Evolutionary conservation across 805 yeast species (phyloP).

Genomic region (Maudiozyma serrabonitensis): DNA sequence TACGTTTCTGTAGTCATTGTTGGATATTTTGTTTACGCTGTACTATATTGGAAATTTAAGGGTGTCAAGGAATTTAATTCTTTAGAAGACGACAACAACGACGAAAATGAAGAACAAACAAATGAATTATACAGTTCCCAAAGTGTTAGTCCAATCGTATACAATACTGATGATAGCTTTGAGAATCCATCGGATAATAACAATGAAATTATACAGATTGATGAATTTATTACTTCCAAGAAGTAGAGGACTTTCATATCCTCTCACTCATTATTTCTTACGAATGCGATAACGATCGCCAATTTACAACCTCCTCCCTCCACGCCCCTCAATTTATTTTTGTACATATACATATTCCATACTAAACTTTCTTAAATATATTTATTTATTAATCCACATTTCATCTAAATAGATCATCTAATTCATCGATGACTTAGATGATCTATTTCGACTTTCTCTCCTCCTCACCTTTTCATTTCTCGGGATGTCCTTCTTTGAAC

Average conservation of each 20-base stretch:
- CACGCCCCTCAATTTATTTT: neutral
- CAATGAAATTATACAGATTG: neutral
- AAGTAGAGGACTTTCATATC: neutral
- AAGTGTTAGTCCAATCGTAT: neutral
- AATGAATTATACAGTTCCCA: neutral
- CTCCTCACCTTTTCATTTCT: too few relatives aligned
- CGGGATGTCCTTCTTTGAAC: too few relatives aligned
- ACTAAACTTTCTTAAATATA: neutral
- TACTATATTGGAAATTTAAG: conserved; percentile 44
- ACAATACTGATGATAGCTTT: neutral
- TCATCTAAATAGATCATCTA: too few relatives aligned
- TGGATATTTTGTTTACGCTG: conserved; percentile 36
- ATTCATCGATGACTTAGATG: too few relatives aligned
- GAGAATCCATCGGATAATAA: neutral
- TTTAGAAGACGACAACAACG: conserved; percentile 19
- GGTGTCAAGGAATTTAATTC: conserved; percentile 29
- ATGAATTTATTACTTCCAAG: neutral
- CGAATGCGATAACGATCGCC: too few relatives aligned
- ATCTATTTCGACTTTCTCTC: too few relatives aligned
- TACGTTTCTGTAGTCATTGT: conserved; percentile 50
- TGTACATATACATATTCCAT: neutral
- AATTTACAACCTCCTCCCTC: too few relatives aligned
- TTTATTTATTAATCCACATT: neutral
- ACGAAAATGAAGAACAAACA: conserved; percentile 7
- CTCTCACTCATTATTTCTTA: too few relatives aligned